Evolutionary conservation across 805 yeast species (phyloP), one percentile per base, ranked within the genome.

Genomic region (Yarrowia deformans): DNA sequence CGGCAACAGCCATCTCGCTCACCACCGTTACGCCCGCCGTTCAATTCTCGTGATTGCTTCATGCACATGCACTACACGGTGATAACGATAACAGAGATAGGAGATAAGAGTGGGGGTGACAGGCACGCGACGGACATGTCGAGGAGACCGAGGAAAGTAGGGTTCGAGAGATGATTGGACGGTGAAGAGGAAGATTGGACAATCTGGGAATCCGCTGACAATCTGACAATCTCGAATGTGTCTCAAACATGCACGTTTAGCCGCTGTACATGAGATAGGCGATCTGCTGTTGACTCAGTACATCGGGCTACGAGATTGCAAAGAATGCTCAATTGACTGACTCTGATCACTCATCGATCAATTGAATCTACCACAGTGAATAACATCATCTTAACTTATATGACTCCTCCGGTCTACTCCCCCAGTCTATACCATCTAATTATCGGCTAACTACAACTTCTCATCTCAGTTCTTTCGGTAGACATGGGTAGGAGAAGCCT

Each of bases 401-500:
- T 23, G 29, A 23, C 29, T 23, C 29, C 29, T 4, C 29, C 29
- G 29, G 29, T 23, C 29, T 23, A 23, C 29, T 23, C 29, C 29
- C 29, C 29, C 29, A 23, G 29, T 23, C 29, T 23, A 23, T 23
- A 23, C 29, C 29, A 23, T 23, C 29, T 23, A 23, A 23, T 14
- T 40, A 14, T n/a, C 43, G 3, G 18, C 13, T n/a, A 43, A 8
- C 45, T 54, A 54, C n/a, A 54, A 39, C 60, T 54, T 54, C 35
- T 9, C 16, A 14, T 8, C 18, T 54, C 58, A 54, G 14, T 54
- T 7, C 45, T 70, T 72, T 18, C 75, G 71, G 81, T 88, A 82
- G 43, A 89, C 78, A 75, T 89, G 91, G 73, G 82, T 80, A 8
- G 96, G 87, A 70, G 90, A 84, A 4, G 96, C 97, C 82, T 93